A percentile compares a stretch with the other conserved stretches of the same genome.
phyloP scores from a whole-genome alignment of 1,284 basidiomycete genomes.

The Spongiforma sp. region DNA sequence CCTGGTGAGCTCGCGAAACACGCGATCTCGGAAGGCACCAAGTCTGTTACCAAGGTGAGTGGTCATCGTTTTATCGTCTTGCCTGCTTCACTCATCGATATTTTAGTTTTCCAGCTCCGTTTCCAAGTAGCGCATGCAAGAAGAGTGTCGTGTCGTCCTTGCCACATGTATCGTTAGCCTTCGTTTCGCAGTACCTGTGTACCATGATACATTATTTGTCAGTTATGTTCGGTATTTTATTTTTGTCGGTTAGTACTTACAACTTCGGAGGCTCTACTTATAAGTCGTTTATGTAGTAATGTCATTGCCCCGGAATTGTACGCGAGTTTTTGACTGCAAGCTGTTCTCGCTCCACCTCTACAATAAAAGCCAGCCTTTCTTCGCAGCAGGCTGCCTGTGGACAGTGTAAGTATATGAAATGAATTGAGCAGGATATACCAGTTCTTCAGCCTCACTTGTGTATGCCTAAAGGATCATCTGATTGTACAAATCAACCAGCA shows the following conservation, averaged over 20 bases:
- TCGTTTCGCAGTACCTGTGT: constrained; percentile 7
- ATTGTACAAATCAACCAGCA: no score
- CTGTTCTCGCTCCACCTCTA: no score
- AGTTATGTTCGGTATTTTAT: constrained; percentile 18
- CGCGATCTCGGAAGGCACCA: constrained; percentile 81
- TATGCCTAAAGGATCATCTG: no score
- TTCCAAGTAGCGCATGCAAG: constrained; percentile 49
- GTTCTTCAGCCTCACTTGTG: no score
- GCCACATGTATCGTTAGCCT: constrained; percentile 33
- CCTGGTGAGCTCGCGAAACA: constrained; percentile 73
- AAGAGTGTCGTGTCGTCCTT: background rate
- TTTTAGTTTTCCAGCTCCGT: constrained; percentile 68
- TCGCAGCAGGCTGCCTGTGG: no score
- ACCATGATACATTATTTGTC: constrained; percentile 26
- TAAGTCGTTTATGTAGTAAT: no score
- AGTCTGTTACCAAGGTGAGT: constrained; percentile 51
- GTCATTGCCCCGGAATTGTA: no score
- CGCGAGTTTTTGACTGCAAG: no score
- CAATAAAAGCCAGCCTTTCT: no score
- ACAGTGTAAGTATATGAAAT: no score
- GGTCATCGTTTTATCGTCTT: background rate
- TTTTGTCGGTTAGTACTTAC: background rate
- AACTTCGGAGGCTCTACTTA: background rate
- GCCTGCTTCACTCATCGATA: constrained; percentile 7
- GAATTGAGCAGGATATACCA: no score